Percentiles rank a stretch among this genome's conserved stretches.
phyloP scores from a whole-genome alignment of 148 eudicot species.

The Gaultheria prostrata region DNA sequence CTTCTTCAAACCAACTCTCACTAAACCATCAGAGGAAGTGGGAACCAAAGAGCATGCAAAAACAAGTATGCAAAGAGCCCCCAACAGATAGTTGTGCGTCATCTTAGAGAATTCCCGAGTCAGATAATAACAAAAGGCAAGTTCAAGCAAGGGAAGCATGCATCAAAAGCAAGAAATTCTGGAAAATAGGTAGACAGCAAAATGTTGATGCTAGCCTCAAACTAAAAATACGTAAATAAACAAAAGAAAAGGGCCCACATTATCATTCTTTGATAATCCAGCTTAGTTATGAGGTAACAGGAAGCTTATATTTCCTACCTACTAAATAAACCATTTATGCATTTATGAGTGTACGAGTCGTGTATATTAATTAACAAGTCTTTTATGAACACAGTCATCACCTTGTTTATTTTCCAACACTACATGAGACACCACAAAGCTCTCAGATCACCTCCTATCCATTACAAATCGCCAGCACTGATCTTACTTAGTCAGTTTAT shows the following conservation, averaged over 20 bases:
- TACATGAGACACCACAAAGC: not conserved
- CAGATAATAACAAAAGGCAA: conserved; percentile 3
- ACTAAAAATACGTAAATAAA: not conserved
- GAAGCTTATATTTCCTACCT: not conserved
- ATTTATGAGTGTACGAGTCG: not conserved
- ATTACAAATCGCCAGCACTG: not conserved
- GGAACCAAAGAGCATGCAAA: conserved; percentile 38
- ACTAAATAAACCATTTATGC: not conserved
- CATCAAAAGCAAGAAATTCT: not conserved
- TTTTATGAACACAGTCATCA: not conserved
- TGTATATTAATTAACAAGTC: not conserved
- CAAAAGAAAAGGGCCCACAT: not conserved
- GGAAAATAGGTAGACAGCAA: not conserved
- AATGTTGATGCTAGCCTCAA: not conserved
- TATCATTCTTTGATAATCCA: not conserved
- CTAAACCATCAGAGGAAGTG: conserved; percentile 44
- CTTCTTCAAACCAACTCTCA: conserved; percentile 61
- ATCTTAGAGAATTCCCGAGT: conserved; percentile 34
- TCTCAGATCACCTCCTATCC: not conserved
- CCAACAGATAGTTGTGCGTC: conserved; percentile 35
- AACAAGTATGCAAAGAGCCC: conserved; percentile 37
- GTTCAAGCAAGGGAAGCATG: not conserved
- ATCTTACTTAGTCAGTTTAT: not conserved
- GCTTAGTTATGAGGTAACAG: not conserved
- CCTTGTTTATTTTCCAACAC: not conserved